Base-by-base conservation (phyloP, 2,329 filamentous ascomycete genomes). In the Trichoderma sp. region DNA sequence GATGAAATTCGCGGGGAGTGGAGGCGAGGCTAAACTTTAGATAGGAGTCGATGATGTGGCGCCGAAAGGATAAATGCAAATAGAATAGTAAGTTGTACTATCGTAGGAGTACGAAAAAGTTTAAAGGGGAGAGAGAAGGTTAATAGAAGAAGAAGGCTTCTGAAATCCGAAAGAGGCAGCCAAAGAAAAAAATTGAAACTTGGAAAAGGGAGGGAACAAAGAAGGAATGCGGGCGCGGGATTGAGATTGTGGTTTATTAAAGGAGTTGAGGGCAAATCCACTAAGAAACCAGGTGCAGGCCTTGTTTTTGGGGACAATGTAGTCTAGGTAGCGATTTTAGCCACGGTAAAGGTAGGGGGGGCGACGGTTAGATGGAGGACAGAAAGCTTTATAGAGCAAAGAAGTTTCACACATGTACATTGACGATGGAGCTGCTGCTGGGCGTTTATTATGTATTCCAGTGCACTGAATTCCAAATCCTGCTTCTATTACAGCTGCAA, bases 191-290 rank as follows among this genome's bases (percentile, higher is more conserved):
- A 24, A n/a, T n/a, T n/a, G n/a, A n/a, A n/a, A n/a, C n/a, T 19
- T n/a, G 27, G n/a, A 14, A 33, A 66, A 66, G 55, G 57, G 31
- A 67, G 55, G 29, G 43, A n/a, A 24, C 24, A 21, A 40, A 56
- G 61, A 43, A 43, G 61, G 58, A 47, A 49, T 56, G 59, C 40
- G 47, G 35, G 37, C 16, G 37, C 24, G n/a, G 35, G 57, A 55
- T 40, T 40, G 21, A 64, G 61, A 55, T 63, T 43, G 40, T 21
- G 33, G 29, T 55, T 67, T 59, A 67, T 67, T 58, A 67, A 67
- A 67, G 64, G 64, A 67, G 40, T 43, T 43, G 40, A 43, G 40
- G 55, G 64, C 64, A 59, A 59, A 43, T 55, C 64, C 64, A 59
- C 64, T 19, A 31, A n/a, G 16, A 35, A 16, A 16, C 29, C 58